Conservation (phyloP, 805 yeast species). For the Kuraishia hungarica region DNA sequence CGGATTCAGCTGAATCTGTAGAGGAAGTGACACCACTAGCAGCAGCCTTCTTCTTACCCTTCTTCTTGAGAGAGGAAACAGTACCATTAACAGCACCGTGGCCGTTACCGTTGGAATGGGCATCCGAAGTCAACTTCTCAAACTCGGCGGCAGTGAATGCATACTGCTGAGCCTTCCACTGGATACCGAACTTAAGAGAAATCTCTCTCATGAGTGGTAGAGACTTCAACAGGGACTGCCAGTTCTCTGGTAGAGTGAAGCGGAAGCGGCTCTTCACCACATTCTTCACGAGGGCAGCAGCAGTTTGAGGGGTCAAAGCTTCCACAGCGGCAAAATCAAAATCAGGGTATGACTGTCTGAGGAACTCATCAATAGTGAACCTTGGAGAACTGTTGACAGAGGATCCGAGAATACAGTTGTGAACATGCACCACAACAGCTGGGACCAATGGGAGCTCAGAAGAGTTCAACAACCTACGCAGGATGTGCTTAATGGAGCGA, state of each 20-base stretch:
- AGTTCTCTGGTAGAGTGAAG: conserved; percentile 39
- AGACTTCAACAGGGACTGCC: conserved; percentile 31
- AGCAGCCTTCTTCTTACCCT: conserved; percentile 21
- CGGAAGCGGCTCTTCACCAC: conserved; percentile 62
- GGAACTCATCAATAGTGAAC: conserved; percentile 31
- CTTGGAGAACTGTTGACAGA: conserved; percentile 31
- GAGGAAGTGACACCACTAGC: not conserved
- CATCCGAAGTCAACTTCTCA: conserved; percentile 5
- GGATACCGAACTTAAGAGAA: conserved; percentile 77
- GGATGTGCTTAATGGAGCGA: conserved; percentile 69
- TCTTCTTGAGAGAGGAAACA: conserved; percentile 23
- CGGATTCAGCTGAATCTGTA: conserved; percentile 8
- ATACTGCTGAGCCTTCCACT: conserved; percentile 55
- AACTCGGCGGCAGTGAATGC: conserved; percentile 31
- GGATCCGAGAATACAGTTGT: conserved; percentile 60
- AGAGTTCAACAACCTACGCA: conserved; percentile 37
- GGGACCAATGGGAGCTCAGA: conserved; percentile 52
- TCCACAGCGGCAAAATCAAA: conserved; percentile 28
- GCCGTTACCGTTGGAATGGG: conserved; percentile 9
- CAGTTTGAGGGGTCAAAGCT: conserved; percentile 28
- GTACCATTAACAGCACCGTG: conserved; percentile 9
- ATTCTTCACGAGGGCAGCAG: conserved; percentile 33
- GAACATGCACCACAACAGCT: conserved; percentile 56
- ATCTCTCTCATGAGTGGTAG: conserved; percentile 54
- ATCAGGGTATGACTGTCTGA: conserved; percentile 31